Conservation (phyloP, 192 early-diverging fungal genomes). For the Helicostylum pulchrum region DNA sequence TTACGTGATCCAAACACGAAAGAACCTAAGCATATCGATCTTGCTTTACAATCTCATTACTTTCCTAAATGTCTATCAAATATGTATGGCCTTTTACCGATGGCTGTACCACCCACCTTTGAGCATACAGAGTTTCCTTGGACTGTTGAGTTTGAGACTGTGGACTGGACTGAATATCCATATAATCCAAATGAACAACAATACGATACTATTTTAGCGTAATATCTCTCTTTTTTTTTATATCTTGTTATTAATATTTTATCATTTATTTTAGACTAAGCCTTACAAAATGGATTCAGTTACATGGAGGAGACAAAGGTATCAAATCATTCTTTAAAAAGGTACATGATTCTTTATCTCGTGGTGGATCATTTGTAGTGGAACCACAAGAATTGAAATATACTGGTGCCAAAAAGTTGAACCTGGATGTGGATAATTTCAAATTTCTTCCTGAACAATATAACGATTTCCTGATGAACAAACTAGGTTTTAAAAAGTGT, state of each 20-base stretch:
- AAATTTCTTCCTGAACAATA: not conserved
- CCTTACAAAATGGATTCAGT: constrained; percentile 83
- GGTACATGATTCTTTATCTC: constrained; percentile 49
- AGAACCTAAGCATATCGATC: constrained; percentile 2
- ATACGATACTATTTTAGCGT: constrained; percentile 68
- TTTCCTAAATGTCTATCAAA: constrained; percentile 49
- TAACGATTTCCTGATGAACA: not conserved
- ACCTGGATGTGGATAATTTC: constrained; percentile 2
- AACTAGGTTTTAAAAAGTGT: constrained; percentile 3
- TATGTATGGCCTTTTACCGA: constrained; percentile 39
- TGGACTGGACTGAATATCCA: constrained; percentile 55
- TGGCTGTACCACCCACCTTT: constrained; percentile 16
- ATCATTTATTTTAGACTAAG: constrained; percentile 40
- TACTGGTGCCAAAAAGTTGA: not conserved
- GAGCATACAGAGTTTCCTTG: constrained; percentile 46
- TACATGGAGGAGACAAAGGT: constrained; percentile 69
- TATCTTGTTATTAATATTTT: not conserved
- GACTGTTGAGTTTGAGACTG: constrained; percentile 57
- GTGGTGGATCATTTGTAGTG: constrained; percentile 63
- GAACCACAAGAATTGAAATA: constrained; percentile 63
- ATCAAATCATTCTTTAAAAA: constrained; percentile 65
- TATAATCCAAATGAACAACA: constrained; percentile 28
- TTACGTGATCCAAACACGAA: constrained; percentile 20
- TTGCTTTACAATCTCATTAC: constrained; percentile 38
- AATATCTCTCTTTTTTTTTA: constrained; percentile 1